Evolutionary conservation across 1,284 basidiomycete genomes (phyloP), one percentile per base, ranked within the genome.

Genomic region (Dichomitus squalens): DNA sequence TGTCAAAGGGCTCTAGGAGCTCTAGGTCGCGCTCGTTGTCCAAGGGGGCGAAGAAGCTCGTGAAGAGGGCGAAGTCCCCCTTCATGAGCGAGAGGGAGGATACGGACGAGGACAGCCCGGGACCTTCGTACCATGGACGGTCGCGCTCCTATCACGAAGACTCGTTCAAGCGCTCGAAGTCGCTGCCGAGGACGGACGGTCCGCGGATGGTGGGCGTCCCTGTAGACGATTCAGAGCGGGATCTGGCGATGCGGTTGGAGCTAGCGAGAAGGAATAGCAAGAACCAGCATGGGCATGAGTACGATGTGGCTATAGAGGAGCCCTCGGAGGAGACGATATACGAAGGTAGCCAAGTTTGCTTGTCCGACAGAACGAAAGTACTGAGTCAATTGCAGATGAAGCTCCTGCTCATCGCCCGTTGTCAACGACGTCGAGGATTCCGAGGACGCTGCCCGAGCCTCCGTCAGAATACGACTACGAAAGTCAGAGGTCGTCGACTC

Each of bases 261-360:
- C 75, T 95, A 48, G 93, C 93, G 6, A 78, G 90, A 60, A 81
- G 83, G 61, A 95, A 95, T 70, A 93, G 91, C 68, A 79, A 87
- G 70, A 90, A 82, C 69, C 91, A 93, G 64, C 79, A 83, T 59
- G 78, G 76, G 16, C 78, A 79, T 46, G 75, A 76, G 49, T 60
- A 76, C 34, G 65, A 73, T 7, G 60, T 66, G 48, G 46, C 79
- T 7, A 65, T 79, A 60, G 81, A 84, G n/a, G 69, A 69, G 18
- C 77, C 81, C 4, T 66, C 80, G 11, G 85, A 87, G 63, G 82
- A 82, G 35, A 88, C 85, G 1, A 90, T 90, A 58, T 90, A 88
- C 63, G 90, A 91, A 82, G 87, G 90, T 86, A 64, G 38, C 70
- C 57, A 52, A 35, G 34, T 48, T 35, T 51, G 38, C 14, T 7